phyloP scores from a whole-genome alignment of 805 yeast species.

The Spathaspora girioi region DNA sequence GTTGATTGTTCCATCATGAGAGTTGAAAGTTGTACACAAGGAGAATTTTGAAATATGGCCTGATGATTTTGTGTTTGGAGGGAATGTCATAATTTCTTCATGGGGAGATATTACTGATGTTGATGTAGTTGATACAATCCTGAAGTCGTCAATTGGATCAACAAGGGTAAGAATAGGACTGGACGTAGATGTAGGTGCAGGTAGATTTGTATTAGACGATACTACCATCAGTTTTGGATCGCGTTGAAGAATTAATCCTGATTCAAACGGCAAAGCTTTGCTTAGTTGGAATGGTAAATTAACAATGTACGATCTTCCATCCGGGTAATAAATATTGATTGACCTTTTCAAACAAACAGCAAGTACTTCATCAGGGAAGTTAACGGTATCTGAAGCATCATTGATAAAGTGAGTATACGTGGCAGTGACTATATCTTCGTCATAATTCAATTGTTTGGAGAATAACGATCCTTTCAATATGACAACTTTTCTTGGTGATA shows the following conservation, averaged over 20 bases:
- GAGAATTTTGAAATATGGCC: slow-evolving; percentile 27
- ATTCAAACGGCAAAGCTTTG: slow-evolving; percentile 59
- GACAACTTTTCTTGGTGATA: slow-evolving; percentile 36
- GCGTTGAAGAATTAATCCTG: slow-evolving; percentile 65
- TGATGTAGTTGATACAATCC: slow-evolving; percentile 67
- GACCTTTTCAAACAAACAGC: slow-evolving; percentile 60
- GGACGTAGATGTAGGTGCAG: slow-evolving; percentile 20
- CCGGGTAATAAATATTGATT: slow-evolving; percentile 57
- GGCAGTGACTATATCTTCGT: slow-evolving; percentile 53
- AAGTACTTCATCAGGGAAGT: slow-evolving; percentile 23
- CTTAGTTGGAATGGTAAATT: slow-evolving; percentile 68
- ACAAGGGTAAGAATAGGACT: slow-evolving; percentile 59
- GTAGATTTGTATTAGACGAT: background rate
- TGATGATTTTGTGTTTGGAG: slow-evolving; percentile 20
- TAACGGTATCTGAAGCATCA: background rate
- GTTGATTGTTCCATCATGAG: slow-evolving; percentile 40
- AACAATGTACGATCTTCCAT: slow-evolving; percentile 57
- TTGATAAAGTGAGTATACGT: slow-evolving; percentile 52
- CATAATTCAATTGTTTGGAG: slow-evolving; percentile 47
- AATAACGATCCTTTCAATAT: slow-evolving; percentile 48
- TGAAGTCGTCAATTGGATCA: slow-evolving; percentile 74
- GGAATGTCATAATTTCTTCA: slow-evolving; percentile 58
- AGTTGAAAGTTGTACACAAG: slow-evolving; percentile 56
- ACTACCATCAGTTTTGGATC: slow-evolving; percentile 18
- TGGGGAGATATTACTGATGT: slow-evolving; percentile 57